Evolutionary conservation across 2,329 filamentous ascomycete species (phyloP).

Genomic region (Trichoderma sp.): DNA sequence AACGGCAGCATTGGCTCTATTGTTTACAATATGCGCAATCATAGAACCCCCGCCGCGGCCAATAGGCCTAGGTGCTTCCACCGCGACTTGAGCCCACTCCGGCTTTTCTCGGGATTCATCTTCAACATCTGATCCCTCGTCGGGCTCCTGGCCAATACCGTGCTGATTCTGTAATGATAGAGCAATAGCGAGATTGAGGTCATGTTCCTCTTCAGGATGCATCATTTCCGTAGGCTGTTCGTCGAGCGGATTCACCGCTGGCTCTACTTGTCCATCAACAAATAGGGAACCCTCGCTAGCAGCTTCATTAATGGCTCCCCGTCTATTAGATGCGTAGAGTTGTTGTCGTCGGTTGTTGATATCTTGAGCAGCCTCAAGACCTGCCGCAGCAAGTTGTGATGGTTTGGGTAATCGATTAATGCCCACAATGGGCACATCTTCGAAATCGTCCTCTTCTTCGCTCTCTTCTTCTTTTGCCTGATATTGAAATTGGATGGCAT

Average conservation of each 20-base stretch:
- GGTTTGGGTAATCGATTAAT: slow-evolving; percentile 78
- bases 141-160: slow-evolving; percentile 42
- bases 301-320: slow-evolving; percentile 38
- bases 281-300: slow-evolving; percentile 56
- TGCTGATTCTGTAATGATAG: slow-evolving; percentile 76
- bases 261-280: slow-evolving; percentile 39
- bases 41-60: slow-evolving; percentile 55
- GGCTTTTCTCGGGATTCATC: slow-evolving; percentile 53
- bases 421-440: slow-evolving; percentile 90
- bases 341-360: slow-evolving; percentile 37
- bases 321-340: slow-evolving; percentile 34
- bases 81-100: slow-evolving; percentile 61
- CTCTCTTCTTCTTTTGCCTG: slow-evolving; percentile 63
- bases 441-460: slow-evolving; percentile 79
- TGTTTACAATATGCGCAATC: slow-evolving; percentile 76
- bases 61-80: slow-evolving; percentile 55
- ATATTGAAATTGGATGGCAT: slow-evolving; percentile 64
- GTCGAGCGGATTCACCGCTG: slow-evolving; percentile 28
- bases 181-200: slow-evolving; percentile 80
- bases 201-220: slow-evolving; percentile 54
- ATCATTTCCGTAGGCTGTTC: slow-evolving; percentile 45
- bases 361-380: slow-evolving; percentile 36
- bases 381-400: slow-evolving; percentile 32
- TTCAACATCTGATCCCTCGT: slow-evolving; percentile 50
- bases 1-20: slow-evolving; percentile 66